Conservation (phyloP, 1,284 basidiomycete genomes). For the Ceratorhiza oryzae-sativae region DNA sequence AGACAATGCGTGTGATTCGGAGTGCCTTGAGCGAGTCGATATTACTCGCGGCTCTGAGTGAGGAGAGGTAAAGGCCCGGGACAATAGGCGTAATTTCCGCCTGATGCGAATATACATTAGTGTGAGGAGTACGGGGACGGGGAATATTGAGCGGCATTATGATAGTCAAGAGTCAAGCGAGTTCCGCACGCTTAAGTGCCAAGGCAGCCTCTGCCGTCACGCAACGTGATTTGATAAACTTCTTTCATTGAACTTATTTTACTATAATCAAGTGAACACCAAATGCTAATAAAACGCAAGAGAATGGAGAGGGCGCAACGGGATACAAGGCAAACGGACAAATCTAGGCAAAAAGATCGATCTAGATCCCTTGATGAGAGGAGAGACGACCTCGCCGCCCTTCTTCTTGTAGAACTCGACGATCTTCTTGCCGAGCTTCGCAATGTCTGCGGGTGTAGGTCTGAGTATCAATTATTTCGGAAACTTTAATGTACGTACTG, state of each 20-base stretch:
- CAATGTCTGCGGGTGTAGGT: slow-evolving; percentile 65
- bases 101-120: background rate
- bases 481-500: slow-evolving; percentile 58
- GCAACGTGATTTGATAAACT: background rate
- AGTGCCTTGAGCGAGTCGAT: background rate
- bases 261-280: slow-evolving; percentile 19
- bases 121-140: slow-evolving; percentile 3
- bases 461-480: slow-evolving; percentile 40
- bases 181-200: background rate
- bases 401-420: slow-evolving; percentile 86
- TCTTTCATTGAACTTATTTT: slow-evolving; percentile 22
- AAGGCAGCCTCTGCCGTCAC: background rate
- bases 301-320: background rate
- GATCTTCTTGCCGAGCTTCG: slow-evolving; percentile 82
- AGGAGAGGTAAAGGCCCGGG: slow-evolving; percentile 23
- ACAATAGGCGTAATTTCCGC: slow-evolving; percentile 11
- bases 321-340: background rate
- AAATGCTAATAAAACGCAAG: slow-evolving; percentile 9
- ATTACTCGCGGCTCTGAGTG: background rate
- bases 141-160: slow-evolving; percentile 4
- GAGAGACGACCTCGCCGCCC: slow-evolving; percentile 76
- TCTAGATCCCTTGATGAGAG: slow-evolving; percentile 66
- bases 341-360: slow-evolving; percentile 1
- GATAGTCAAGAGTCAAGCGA: background rate
- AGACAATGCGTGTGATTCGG: slow-evolving; percentile 10